Conservation (phyloP, 2,329 filamentous ascomycete species). For the Scytalidium sp. region DNA sequence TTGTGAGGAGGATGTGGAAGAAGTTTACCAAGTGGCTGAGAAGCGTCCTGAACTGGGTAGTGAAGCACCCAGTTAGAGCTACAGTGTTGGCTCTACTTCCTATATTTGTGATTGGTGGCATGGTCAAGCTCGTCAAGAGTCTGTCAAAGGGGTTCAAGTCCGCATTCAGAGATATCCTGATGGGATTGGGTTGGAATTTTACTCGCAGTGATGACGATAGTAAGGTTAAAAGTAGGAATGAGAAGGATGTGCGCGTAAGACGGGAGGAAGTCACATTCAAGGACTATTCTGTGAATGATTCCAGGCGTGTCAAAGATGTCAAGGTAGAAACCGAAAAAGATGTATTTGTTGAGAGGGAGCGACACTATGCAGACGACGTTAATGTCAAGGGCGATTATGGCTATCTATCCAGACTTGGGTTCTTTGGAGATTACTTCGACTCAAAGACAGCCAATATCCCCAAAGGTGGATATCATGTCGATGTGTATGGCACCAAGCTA, state of each 20-base stretch:
- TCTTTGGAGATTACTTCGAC: background rate
- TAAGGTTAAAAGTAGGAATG: slow-evolving; percentile 2
- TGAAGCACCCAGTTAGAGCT: slow-evolving; percentile 20
- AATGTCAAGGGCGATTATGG: background rate
- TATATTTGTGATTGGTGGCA: slow-evolving; percentile 14
- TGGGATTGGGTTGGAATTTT: slow-evolving; percentile 5
- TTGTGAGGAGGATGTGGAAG: slow-evolving; percentile 14
- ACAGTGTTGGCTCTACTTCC: slow-evolving; percentile 20
- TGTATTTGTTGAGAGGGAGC: background rate
- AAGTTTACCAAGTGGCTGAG: slow-evolving; percentile 17
- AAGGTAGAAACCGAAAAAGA: background rate
- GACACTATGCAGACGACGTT: background rate
- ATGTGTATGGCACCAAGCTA: background rate
- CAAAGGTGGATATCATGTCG: background rate
- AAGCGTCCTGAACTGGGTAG: slow-evolving; percentile 14
- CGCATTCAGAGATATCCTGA: slow-evolving; percentile 6
- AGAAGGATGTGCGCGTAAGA: slow-evolving; percentile 2
- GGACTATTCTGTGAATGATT: background rate
- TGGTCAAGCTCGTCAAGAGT: slow-evolving; percentile 6
- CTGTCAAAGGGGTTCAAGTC: slow-evolving; percentile 4
- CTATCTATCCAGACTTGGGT: background rate
- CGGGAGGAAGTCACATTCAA: background rate
- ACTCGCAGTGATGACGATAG: background rate
- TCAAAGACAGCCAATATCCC: background rate
- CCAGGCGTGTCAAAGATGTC: background rate